Conservation (phyloP, 257 asterid species). For the Penstemon davidsonii region DNA sequence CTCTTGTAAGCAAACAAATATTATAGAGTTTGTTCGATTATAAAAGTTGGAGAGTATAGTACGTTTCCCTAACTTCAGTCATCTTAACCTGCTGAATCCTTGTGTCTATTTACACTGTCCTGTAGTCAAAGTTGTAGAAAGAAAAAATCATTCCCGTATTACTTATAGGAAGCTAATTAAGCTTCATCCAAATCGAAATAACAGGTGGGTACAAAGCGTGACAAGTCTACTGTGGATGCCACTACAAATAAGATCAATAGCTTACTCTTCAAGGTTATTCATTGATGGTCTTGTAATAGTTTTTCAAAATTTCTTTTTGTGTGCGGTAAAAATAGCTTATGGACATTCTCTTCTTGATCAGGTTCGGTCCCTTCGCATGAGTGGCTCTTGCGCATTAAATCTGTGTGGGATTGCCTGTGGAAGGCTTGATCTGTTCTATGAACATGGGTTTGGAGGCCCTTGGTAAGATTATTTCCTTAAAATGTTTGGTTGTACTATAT, state of each 20-base stretch:
- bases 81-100: conserved; percentile 18
- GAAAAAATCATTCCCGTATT: background rate
- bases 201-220: conserved; percentile 82
- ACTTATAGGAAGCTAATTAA: conserved; percentile 21
- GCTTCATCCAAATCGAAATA: conserved; percentile 25
- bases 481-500: background rate
- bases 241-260: conserved; percentile 64
- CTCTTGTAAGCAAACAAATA: conserved; percentile 5
- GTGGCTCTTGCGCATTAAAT: conserved; percentile 87
- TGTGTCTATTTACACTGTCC: background rate
- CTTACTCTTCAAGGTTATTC: conserved; percentile 71
- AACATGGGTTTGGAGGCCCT: conserved; percentile 81
- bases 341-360: conserved; percentile 29
- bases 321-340: conserved; percentile 10
- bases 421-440: conserved; percentile 81
- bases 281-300: conserved; percentile 5
- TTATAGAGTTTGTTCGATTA: background rate
- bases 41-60: background rate
- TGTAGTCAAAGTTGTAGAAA: conserved; percentile 3
- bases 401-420: conserved; percentile 90
- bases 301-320: background rate
- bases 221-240: conserved; percentile 62
- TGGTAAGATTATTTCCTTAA: conserved; percentile 40
- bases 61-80: conserved; percentile 7
- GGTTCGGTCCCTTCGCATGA: conserved; percentile 88